Base-by-base conservation (phyloP, 2,329 filamentous ascomycete genomes). In the Microcyclospora tardicrescens region DNA sequence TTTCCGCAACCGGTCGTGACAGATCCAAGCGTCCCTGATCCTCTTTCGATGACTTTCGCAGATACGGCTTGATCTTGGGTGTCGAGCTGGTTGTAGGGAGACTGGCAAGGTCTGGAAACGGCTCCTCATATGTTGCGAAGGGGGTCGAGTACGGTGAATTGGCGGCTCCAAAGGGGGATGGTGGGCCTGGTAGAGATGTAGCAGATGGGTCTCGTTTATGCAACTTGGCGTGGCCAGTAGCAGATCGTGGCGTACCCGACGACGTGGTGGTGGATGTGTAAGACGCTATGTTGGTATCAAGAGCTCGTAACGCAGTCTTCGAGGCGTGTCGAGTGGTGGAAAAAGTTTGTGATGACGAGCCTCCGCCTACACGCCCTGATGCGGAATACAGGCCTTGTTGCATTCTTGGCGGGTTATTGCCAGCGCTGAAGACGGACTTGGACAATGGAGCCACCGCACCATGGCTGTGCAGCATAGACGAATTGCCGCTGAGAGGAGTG, bases 1-100 rank as follows among this genome's bases (percentile, higher is more conserved):
- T 71, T 46, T 77, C 72, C 11, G 66, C 63, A 5, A 66, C 65
- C 3, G 72, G 67, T 27, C 70, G 67, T 27, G 70, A 72, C 16
- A 75, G 58, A 50, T 77, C 72, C 38, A 75, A 64, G 34, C 49
- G 48, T 16, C 57, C 57, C 39, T 57, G 54, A 34, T 54, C 49
- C 16, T 63, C 60, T 47, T 69, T 68, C 14, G 69, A 68, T 44
- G 69, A 60, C 52, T 72, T 74, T 37, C 69, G 66, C 37, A 73
- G 58, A 42, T 73, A 67, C 2, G 72, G 71, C 53, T 74, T 75
- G 54, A 72, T 66, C 53, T 70, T 71, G 11, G 50, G 50, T 9
- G 54, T 53, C 14, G 55, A 51, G 19, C 40, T 45, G 10, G 39
- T 35, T 27, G 43, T 35, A 13, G 50, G 43, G 16, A 41, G 39